phyloP scores from a whole-genome alignment of 352 stramenopile species.

The Globisporangium splendens region DNA sequence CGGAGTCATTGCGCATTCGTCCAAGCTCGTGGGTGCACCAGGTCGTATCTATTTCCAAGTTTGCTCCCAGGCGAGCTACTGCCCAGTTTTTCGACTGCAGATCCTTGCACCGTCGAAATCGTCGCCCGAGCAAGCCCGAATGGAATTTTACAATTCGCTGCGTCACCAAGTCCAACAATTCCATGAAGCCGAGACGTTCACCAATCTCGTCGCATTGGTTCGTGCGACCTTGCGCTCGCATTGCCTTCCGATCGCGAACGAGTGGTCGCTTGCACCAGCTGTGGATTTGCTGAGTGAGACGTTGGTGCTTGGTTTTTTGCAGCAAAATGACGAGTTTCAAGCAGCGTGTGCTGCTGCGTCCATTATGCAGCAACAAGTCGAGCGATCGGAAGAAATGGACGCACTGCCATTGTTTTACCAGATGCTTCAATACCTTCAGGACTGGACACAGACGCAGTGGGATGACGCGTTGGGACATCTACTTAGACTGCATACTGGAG shows the following conservation, averaged over 20 bases:
- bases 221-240: constrained; percentile 22
- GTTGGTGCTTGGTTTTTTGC: constrained; percentile 25
- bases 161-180: constrained; percentile 8
- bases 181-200: constrained; percentile 28
- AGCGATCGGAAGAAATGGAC: neutral
- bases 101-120: constrained; percentile 9
- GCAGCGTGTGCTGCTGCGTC: neutral
- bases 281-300: constrained; percentile 28
- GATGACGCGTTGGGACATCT: neutral
- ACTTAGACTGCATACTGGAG: neutral
- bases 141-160: constrained; percentile 22
- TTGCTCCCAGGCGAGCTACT: constrained; percentile 13
- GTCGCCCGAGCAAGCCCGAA: constrained; percentile 7
- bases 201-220: constrained; percentile 22
- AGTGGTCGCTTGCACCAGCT: constrained; percentile 17
- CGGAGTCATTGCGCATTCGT: constrained; percentile 4
- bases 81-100: constrained; percentile 26
- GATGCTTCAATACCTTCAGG: constrained; percentile 5
- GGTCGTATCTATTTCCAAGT: constrained; percentile 28
- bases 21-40: constrained; percentile 5
- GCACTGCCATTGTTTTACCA: constrained; percentile 2
- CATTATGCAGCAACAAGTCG: neutral
- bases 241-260: constrained; percentile 15
- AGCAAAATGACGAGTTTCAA: constrained; percentile 1
- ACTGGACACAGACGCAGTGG: constrained; percentile 5